Percentiles rank a stretch among this genome's conserved stretches.
phyloP scores from a whole-genome alignment of 768 basidiomycete species.

The Nevesoporus exiguus region DNA sequence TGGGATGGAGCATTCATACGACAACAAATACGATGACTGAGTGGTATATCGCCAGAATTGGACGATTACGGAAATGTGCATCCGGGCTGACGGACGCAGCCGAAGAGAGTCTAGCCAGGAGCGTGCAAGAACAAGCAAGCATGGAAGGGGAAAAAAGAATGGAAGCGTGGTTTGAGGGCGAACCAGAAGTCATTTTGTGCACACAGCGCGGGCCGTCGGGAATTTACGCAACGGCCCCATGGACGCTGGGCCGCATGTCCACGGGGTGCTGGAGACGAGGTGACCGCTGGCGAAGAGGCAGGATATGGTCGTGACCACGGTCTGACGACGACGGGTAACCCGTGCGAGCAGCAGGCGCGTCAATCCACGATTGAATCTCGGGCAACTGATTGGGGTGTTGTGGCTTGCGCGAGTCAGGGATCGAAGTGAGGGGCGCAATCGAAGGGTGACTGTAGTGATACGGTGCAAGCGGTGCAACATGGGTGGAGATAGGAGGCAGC shows the following conservation, averaged over 20 bases:
- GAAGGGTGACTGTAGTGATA: slow-evolving; percentile 53
- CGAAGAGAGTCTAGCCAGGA: slow-evolving; percentile 19
- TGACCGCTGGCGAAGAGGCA: slow-evolving; percentile 32
- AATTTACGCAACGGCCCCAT: slow-evolving; percentile 30
- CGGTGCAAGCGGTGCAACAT: slow-evolving; percentile 39
- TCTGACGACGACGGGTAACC: slow-evolving; percentile 30
- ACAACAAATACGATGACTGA: slow-evolving; percentile 22
- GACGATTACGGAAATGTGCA: slow-evolving; percentile 20
- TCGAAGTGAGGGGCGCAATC: slow-evolving; percentile 44
- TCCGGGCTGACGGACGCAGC: slow-evolving; percentile 1
- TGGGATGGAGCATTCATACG: slow-evolving; percentile 18
- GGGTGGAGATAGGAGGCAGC: slow-evolving; percentile 44
- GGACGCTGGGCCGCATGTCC: slow-evolving; percentile 31
- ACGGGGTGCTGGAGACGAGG: slow-evolving; percentile 33
- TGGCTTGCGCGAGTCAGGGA: slow-evolving; percentile 33
- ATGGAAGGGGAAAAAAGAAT: slow-evolving; percentile 4
- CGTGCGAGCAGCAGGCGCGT: slow-evolving; percentile 28
- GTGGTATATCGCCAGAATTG: slow-evolving; percentile 15
- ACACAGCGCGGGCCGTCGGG: slow-evolving; percentile 19
- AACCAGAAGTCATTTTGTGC: slow-evolving; percentile 2
- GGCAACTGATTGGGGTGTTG: slow-evolving; percentile 40
- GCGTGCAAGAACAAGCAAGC: slow-evolving; percentile 21
- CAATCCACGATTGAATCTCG: slow-evolving; percentile 48
- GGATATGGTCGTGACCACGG: slow-evolving; percentile 28
- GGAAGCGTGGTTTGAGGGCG: slow-evolving; percentile 7